These are phyloP conservation scores for Withania somnifera DNA, from an alignment of 305 asterid species.

Conservation along the genomic window DNA sequence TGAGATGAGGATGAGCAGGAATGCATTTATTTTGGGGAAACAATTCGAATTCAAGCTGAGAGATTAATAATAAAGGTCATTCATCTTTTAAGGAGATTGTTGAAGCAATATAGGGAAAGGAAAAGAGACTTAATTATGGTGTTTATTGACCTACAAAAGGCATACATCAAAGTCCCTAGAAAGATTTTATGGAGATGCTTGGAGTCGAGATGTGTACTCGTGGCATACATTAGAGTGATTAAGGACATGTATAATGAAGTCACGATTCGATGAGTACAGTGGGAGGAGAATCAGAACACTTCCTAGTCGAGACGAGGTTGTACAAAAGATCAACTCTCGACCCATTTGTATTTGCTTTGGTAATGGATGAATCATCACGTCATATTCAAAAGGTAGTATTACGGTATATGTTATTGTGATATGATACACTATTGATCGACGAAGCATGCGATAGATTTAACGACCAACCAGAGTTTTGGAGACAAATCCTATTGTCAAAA, in stretches of 20 bases:
- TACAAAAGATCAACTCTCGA: not conserved
- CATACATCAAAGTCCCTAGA: not conserved
- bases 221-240: not conserved
- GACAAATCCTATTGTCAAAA: not conserved
- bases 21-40: not conserved
- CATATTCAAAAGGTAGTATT: not conserved
- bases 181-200: not conserved
- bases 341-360: not conserved
- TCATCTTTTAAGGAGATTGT: not conserved
- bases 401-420: not conserved
- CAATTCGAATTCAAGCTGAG: not conserved
- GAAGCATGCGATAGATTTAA: fast-evolving
- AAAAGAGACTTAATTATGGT: not conserved
- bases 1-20: not conserved
- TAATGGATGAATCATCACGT: not conserved
- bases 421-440: not conserved
- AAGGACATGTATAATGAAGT: not conserved
- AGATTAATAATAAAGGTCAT: not conserved
- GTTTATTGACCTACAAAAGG: not conserved
- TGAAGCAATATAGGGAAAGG: not conserved
- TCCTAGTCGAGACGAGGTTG: not conserved
- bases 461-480: not conserved
- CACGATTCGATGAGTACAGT: not conserved
- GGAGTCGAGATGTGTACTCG: not conserved
- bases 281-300: not conserved